Conservation (phyloP, 306 rosid genomes). For the Quercus engelmannii region DNA sequence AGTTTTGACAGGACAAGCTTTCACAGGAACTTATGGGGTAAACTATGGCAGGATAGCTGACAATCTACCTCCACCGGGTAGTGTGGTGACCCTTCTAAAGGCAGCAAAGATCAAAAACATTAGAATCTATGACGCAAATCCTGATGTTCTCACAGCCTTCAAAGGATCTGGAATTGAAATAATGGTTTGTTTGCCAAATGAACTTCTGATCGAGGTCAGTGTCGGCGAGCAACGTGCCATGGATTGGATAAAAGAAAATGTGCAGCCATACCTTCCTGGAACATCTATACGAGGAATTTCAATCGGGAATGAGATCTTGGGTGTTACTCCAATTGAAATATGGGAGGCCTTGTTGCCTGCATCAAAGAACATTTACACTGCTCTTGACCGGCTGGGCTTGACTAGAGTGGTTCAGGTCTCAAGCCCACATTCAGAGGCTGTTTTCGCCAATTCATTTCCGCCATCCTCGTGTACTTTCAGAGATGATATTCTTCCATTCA, state of each 20-base stretch:
- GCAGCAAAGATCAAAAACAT: conserved; percentile 77
- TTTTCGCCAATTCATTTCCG: conserved; percentile 78
- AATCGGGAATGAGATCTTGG: conserved; percentile 80
- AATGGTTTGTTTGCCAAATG: conserved; percentile 49
- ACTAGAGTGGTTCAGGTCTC: conserved; percentile 55
- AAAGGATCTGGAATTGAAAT: conserved; percentile 75
- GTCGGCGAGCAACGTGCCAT: conserved; percentile 74
- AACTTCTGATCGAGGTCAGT: conserved; percentile 51
- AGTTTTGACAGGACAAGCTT: conserved; percentile 34
- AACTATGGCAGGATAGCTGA: conserved; percentile 88
- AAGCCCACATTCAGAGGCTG: conserved; percentile 93
- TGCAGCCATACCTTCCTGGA: conserved; percentile 68
- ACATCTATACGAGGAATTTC: conserved; percentile 75
- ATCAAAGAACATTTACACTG: conserved; percentile 59
- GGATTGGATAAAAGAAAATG: conserved; percentile 82
- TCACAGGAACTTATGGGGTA: conserved; percentile 82
- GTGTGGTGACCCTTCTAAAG: conserved; percentile 84
- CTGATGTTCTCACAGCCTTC: conserved; percentile 70
- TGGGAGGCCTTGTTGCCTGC: conserved; percentile 81
- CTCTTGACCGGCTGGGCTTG: conserved; percentile 49
- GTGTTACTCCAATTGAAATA: conserved; percentile 37
- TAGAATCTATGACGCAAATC: conserved; percentile 73
- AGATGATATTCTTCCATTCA: conserved; percentile 56
- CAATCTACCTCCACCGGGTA: conserved; percentile 68
- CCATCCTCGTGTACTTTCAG: conserved; percentile 79